A percentile compares a stretch with the other conserved stretches of the same genome.
Conservation (phyloP, 148 eudicot species). For the Suaeda aralocaspica region DNA sequence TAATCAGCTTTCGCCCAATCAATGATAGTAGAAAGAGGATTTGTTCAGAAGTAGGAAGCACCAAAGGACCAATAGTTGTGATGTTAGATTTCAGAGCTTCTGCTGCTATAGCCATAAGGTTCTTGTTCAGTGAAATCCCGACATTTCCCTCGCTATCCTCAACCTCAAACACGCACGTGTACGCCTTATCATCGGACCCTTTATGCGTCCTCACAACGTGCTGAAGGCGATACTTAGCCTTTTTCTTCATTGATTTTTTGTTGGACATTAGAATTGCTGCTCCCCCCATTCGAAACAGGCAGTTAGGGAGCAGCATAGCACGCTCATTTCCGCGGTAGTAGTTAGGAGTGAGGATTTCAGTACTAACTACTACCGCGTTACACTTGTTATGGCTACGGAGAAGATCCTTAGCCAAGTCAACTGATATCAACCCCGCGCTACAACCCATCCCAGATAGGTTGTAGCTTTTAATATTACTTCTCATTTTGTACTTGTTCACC, state of each 20-base stretch:
- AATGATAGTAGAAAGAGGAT: slow-evolving; percentile 31
- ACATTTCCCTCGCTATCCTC: slow-evolving; percentile 35
- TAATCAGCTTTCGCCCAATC: slow-evolving; percentile 28
- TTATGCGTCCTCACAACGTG: slow-evolving; percentile 52
- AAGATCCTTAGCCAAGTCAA: slow-evolving; percentile 34
- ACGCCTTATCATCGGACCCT: slow-evolving; percentile 42
- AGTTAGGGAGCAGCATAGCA: slow-evolving; percentile 53
- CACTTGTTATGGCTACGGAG: slow-evolving; percentile 33
- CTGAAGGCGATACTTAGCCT: slow-evolving; percentile 41
- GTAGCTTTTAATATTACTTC: slow-evolving; percentile 42
- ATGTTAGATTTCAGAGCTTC: slow-evolving; percentile 43
- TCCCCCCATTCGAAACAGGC: slow-evolving; percentile 53
- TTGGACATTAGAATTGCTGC: slow-evolving; percentile 46
- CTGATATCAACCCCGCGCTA: slow-evolving; percentile 39
- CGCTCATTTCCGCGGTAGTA: slow-evolving; percentile 40
- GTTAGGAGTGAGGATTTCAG: slow-evolving; percentile 44
- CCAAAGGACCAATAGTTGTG: slow-evolving; percentile 41
- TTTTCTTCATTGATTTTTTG: slow-evolving; percentile 17
- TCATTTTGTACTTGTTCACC: slow-evolving; percentile 38
- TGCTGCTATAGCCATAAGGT: slow-evolving; percentile 44
- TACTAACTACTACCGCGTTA: slow-evolving; percentile 42
- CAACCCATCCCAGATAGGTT: slow-evolving; percentile 55
- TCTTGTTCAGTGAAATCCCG: slow-evolving; percentile 37
- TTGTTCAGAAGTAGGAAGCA: slow-evolving; percentile 45
- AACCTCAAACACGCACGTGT: slow-evolving; percentile 33